Evolutionary conservation across 345 rosid genomes (phyloP), one percentile per base, ranked within the genome.

Genomic region (Hibiscus trionum): DNA sequence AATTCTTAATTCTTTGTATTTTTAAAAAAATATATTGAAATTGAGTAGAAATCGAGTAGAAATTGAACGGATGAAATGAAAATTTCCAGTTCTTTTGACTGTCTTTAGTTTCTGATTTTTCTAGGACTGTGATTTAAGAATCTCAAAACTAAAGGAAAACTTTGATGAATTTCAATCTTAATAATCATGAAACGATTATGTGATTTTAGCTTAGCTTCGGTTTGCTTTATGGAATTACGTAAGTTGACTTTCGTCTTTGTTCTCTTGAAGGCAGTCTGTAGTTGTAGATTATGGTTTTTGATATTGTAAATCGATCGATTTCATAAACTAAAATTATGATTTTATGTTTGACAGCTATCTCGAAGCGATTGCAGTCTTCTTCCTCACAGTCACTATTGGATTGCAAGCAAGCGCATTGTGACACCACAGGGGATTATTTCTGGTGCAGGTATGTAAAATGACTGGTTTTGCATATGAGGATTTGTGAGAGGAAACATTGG

Each of bases 401-500:
- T 95, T 64, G 84, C 80, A 35, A 87, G 97, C 77, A 86, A 82
- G 77, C 88, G 86, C 3, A 85, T 95, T 75, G 87, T 90, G 72
- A 92, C 97, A 19, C 93, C 90, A 0, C 73, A 73, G 16, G 93
- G 90, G 29, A 71, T 90, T 62, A 83, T 92, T 76, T 82, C 96
- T 33, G 96, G 93, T 37, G 96, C 97, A 82, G 97, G 99, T 92
- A 76, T 59, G 75, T 55, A 61, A 49, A 49, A 4, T 1, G 35
- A 49, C 8, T 49, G 24, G 5, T 49, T 15, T 65, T 11, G 1
- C 35, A 4, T 14, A 63, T 17, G 15, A 37, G 39, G 67, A 37
- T 37, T 63, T 37, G 67, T 24, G 11, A 2, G 70, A 65, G 29
- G 11, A 15, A 67, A 67, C 71, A 49, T 67, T 53, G 19, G 26